phyloP scores from a whole-genome alignment of 768 basidiomycete species.

The Tylopilus balloui region DNA sequence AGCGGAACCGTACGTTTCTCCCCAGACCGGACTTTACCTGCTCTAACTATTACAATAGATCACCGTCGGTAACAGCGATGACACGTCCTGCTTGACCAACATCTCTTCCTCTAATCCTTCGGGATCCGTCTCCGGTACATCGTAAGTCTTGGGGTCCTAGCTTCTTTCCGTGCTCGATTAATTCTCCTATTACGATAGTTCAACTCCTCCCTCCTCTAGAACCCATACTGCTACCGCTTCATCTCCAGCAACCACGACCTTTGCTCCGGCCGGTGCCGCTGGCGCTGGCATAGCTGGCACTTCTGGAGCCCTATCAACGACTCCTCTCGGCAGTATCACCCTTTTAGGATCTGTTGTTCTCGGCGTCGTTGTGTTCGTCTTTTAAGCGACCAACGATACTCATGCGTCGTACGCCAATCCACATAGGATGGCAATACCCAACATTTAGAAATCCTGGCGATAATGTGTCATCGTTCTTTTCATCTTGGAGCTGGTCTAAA shows the following conservation, averaged over 20 bases:
- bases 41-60: constrained; percentile 25
- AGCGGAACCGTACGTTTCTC: constrained; percentile 46
- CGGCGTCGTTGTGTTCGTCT: constrained; percentile 19
- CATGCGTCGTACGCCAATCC: constrained; percentile 33
- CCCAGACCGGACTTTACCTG: neutral
- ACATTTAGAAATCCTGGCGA: constrained; percentile 29
- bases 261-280: constrained; percentile 31
- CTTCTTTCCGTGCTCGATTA: neutral
- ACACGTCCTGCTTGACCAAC: constrained; percentile 36
- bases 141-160: constrained; percentile 1
- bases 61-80: constrained; percentile 32
- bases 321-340: constrained; percentile 20
- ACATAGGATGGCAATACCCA: constrained; percentile 35
- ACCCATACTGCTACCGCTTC: constrained; percentile 3
- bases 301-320: constrained; percentile 25
- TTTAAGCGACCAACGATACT: constrained; percentile 18
- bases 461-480: neutral
- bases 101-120: constrained; percentile 10
- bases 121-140: constrained; percentile 1
- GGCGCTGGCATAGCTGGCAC: constrained; percentile 27
- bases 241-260: constrained; percentile 13
- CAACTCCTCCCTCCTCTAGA: neutral
- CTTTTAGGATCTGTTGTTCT: constrained; percentile 21
- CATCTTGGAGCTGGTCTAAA: constrained; percentile 12
- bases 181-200: constrained; percentile 7